phyloP scores from a whole-genome alignment of 2,329 filamentous ascomycete species.

The Talaromyces sp. region DNA sequence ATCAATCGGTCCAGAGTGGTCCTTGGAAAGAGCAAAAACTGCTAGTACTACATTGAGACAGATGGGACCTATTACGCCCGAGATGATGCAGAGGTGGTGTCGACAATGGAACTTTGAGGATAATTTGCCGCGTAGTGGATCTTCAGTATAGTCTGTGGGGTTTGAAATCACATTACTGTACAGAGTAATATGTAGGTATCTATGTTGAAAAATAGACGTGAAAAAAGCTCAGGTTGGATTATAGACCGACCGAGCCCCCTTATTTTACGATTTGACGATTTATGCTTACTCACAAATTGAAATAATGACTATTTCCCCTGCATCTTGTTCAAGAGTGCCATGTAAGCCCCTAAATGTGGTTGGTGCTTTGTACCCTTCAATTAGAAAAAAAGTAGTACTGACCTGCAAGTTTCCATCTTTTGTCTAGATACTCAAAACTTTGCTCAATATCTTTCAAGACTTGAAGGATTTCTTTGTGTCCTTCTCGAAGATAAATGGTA shows the following conservation, averaged over 20 bases:
- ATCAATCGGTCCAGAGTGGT: neutral
- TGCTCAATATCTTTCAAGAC: neutral
- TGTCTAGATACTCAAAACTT: neutral
- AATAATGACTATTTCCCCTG: neutral
- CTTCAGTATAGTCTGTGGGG: neutral
- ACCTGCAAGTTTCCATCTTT: neutral
- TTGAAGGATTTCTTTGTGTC: neutral
- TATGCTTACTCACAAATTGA: neutral
- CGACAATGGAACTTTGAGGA: constrained; percentile 5
- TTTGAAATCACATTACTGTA: too few species aligned
- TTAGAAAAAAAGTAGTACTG: neutral
- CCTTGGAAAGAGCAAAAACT: neutral
- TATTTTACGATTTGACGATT: neutral
- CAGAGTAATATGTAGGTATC: neutral
- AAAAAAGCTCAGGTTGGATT: neutral
- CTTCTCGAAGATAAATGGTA: neutral
- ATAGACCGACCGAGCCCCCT: neutral
- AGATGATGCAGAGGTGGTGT: constrained; percentile 9
- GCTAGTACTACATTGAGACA: constrained; percentile 2
- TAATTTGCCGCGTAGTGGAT: neutral
- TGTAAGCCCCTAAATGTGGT: neutral
- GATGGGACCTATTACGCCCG: constrained; percentile 2
- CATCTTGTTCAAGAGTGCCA: neutral
- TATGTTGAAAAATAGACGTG: neutral
- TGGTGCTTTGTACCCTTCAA: neutral